These are phyloP conservation scores for Ceratocystis lukuohia DNA, from an alignment of 2,329 filamentous ascomycete genomes.

Conservation along the genomic window DNA sequence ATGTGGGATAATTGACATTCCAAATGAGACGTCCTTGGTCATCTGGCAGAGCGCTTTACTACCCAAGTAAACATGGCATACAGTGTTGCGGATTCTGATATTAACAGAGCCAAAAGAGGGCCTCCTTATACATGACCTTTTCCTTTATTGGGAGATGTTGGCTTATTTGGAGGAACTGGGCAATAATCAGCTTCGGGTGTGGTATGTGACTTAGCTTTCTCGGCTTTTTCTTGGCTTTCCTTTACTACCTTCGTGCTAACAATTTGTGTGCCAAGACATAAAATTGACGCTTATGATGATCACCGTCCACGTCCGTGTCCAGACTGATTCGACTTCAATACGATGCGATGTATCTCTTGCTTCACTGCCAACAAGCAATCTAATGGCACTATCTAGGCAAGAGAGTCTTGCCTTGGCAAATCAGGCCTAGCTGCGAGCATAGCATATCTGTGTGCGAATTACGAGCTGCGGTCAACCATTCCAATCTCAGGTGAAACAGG, in stretches of 20 bases:
- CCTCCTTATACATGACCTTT: background rate
- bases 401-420: background rate
- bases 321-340: background rate
- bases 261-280: background rate
- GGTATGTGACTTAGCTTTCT: background rate
- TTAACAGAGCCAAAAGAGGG: too few relatives aligned
- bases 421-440: background rate
- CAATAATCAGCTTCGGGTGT: background rate
- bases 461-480: too few relatives aligned
- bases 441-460: background rate
- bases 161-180: background rate
- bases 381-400: too few relatives aligned
- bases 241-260: background rate
- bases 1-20: background rate
- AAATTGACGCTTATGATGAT: constrained; percentile 2
- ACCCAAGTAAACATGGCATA: background rate
- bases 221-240: background rate
- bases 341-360: background rate
- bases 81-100: background rate
- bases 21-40: background rate
- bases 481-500: too few relatives aligned
- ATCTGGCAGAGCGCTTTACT: background rate
- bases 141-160: background rate
- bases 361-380: background rate
- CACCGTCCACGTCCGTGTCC: background rate